Evolutionary conservation across 371 early-diverging fungal species (phyloP).

Genomic region (Mortierella polycephala): DNA sequence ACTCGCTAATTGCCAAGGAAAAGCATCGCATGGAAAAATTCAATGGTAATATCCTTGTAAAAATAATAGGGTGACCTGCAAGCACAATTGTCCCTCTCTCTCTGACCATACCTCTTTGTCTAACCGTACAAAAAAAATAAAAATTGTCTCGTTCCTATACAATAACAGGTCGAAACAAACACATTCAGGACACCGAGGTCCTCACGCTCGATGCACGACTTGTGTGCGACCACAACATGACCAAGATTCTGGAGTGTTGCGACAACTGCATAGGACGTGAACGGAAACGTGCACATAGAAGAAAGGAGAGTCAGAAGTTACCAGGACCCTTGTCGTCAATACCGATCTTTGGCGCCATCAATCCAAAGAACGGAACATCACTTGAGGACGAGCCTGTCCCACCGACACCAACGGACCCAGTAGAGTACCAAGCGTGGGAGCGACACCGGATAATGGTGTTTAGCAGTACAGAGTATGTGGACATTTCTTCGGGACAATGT

Average conservation of each 20-base stretch:
- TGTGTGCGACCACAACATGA: constrained; percentile 73
- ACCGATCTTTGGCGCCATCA: constrained; percentile 51
- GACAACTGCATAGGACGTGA: constrained; percentile 74
- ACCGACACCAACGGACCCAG: constrained; percentile 52
- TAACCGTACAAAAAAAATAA: not conserved
- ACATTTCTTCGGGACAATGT: constrained; percentile 75
- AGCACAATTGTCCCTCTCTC: too few species aligned
- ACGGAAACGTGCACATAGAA: constrained; percentile 58
- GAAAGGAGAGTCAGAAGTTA: constrained; percentile 52
- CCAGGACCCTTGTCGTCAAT: constrained; percentile 43
- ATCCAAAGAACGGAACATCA: constrained; percentile 21
- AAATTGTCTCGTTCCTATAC: not conserved
- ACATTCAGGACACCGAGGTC: constrained; percentile 54
- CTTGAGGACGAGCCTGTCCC: constrained; percentile 33
- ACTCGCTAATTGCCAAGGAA: constrained; percentile 68
- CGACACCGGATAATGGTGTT: constrained; percentile 50
- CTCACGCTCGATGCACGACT: constrained; percentile 70
- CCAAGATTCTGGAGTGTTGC: constrained; percentile 68
- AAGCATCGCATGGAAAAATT: constrained; percentile 59
- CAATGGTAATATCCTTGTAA: constrained; percentile 28
- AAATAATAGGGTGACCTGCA: too few species aligned
- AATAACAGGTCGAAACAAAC: constrained; percentile 36
- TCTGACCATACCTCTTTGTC: not conserved
- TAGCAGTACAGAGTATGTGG: constrained; percentile 59
- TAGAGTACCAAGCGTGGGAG: constrained; percentile 49